Conservation (phyloP, 2,329 filamentous ascomycete species). For the Polychaeton citri region DNA sequence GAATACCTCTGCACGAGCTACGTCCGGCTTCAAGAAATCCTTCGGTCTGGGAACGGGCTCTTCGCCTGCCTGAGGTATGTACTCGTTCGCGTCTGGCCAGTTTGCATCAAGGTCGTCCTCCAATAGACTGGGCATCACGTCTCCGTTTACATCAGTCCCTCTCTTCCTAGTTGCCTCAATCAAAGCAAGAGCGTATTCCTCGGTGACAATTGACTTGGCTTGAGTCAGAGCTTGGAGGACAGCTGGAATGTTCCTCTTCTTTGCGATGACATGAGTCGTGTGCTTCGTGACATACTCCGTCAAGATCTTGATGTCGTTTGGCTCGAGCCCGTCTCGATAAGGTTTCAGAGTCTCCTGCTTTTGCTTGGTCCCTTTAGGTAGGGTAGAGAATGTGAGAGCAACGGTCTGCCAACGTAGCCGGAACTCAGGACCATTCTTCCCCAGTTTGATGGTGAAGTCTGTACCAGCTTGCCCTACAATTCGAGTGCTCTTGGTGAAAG, state of each 20-base stretch:
- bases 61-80: slow-evolving; percentile 60
- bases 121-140: slow-evolving; percentile 29
- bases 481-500: slow-evolving; percentile 47
- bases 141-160: slow-evolving; percentile 8
- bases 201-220: slow-evolving; percentile 62
- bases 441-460: slow-evolving; percentile 44
- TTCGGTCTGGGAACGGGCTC: slow-evolving; percentile 53
- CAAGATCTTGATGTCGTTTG: slow-evolving; percentile 77
- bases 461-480: slow-evolving; percentile 32
- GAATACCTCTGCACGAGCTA: slow-evolving; percentile 57
- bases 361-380: slow-evolving; percentile 39
- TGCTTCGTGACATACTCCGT: slow-evolving; percentile 54
- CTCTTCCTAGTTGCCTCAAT: slow-evolving; percentile 41
- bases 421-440: slow-evolving; percentile 42
- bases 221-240: slow-evolving; percentile 78
- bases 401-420: slow-evolving; percentile 56
- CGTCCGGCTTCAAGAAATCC: slow-evolving; percentile 59
- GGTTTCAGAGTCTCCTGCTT: slow-evolving; percentile 43
- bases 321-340: slow-evolving; percentile 56
- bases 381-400: slow-evolving; percentile 70
- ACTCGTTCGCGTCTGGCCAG: slow-evolving; percentile 64
- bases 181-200: slow-evolving; percentile 60
- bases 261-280: slow-evolving; percentile 80
- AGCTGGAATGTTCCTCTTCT: slow-evolving; percentile 79
- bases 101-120: slow-evolving; percentile 66